Conservation (phyloP, 2,329 filamentous ascomycete genomes). For the Stylonectria norvegica region DNA sequence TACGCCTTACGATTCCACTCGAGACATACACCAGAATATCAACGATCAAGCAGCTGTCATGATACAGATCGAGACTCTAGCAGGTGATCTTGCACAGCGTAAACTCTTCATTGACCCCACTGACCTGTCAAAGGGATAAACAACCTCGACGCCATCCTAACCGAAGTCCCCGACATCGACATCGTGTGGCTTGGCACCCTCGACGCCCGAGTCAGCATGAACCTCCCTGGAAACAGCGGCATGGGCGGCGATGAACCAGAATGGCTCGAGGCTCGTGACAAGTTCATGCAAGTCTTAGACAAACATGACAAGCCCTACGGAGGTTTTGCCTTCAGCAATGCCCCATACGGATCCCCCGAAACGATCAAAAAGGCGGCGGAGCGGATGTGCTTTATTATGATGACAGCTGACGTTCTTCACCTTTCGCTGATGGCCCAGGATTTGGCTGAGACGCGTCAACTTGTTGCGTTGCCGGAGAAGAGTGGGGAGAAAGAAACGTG, state of each 20-base stretch:
- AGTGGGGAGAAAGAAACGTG: constrained; percentile 6
- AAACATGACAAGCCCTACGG: constrained; percentile 45
- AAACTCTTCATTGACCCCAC: neutral
- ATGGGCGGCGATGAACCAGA: constrained; percentile 37
- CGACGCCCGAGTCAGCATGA: constrained; percentile 44
- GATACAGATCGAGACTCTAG: constrained; percentile 45
- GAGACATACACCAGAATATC: constrained; percentile 36
- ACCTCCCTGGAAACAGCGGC: constrained; percentile 33
- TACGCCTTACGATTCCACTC: constrained; percentile 27
- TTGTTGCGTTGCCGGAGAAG: constrained; percentile 5
- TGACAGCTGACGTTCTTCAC: constrained; percentile 24
- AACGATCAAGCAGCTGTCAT: constrained; percentile 48
- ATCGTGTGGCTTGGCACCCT: constrained; percentile 45
- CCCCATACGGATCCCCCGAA: constrained; percentile 25
- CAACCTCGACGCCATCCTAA: constrained; percentile 49
- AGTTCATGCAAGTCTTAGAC: constrained; percentile 37
- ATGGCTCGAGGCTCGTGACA: constrained; percentile 37
- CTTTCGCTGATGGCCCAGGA: constrained; percentile 19
- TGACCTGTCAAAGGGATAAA: constrained; percentile 31
- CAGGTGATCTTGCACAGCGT: constrained; percentile 12
- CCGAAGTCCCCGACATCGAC: constrained; percentile 44
- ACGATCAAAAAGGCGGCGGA: constrained; percentile 22
- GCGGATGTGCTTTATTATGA: constrained; percentile 23
- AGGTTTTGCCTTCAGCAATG: constrained; percentile 30
- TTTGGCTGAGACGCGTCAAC: constrained; percentile 12